Evolutionary conservation across 2,329 filamentous ascomycete species (phyloP), one percentile per base, ranked within the genome.

Genomic region (Chrysoporthe cubensis): DNA sequence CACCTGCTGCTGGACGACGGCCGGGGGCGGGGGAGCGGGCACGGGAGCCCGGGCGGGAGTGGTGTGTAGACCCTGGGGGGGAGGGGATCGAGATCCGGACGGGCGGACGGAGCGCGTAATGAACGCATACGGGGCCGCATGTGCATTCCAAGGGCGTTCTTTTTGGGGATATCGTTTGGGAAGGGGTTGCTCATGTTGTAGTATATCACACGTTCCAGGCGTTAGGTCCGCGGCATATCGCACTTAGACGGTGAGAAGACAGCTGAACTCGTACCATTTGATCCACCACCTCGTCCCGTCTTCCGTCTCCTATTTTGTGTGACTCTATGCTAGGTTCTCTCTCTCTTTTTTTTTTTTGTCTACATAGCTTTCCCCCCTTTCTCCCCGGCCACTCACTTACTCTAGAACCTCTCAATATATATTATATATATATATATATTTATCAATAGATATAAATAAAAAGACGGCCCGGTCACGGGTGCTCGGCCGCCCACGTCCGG

Each of bases 1-100:
- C 92, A 90, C 76, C 80, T 98, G 66, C 79, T 98, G 71, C 85
- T 98, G 26, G 94, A 97, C 79, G 91, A 90, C 58, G 84, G 84
- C 34, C 74, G 75, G 50, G 73, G 73, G 48, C 63, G 72, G 34
- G 72, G 56, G 1, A 71, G 72, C 62, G 73, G 73, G n/a, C 72
- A 78, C 58, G 74, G 71, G 11, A 74, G 76, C 52, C 71, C 50
- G 68, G 73, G 40, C 16, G 67, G 63, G 8, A 62, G 50, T 34
- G 48, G 67, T n/a, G 52, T 59, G 21, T 48, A 48, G 13, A 18
- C 58, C 62, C n/a, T n/a, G n/a, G n/a, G n/a, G 21, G 21, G 21
- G 43, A n/a, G 16, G 18, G 4, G 16, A 5, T n/a, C 3, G 18
- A 21, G 16, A 52, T 42, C 21, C 21, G 21, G 21, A 21, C 21